Conservation (phyloP, 495 filamentous ascomycete genomes). For the Peziza echinospora region DNA sequence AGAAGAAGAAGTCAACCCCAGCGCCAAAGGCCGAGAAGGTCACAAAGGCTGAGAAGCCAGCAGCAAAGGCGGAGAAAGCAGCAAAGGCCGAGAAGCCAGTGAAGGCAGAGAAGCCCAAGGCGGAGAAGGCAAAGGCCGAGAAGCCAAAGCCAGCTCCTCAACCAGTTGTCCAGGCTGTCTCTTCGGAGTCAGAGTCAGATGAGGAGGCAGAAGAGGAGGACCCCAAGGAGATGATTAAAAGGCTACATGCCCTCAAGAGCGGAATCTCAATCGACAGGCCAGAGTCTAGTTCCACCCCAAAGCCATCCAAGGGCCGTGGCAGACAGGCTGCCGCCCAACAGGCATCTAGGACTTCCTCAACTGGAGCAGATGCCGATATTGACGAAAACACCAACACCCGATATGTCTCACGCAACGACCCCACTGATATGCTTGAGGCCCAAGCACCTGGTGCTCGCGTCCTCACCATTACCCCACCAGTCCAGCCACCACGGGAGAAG, state of each 20-base stretch:
- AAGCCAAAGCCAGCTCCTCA: background rate
- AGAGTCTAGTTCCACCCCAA: background rate
- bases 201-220: background rate
- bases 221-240: background rate
- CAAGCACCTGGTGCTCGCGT: slow-evolving; percentile 21
- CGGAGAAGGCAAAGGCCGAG: background rate
- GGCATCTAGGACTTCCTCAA: slow-evolving; percentile 20
- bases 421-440: slow-evolving; percentile 29
- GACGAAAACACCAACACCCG: slow-evolving; percentile 15
- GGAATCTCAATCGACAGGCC: background rate
- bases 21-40: background rate
- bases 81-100: background rate
- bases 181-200: background rate
- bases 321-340: background rate
- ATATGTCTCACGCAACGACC: slow-evolving; percentile 14
- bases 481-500: slow-evolving; percentile 21
- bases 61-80: background rate
- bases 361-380: slow-evolving; percentile 25
- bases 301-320: background rate
- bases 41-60: background rate
- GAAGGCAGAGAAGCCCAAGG: background rate
- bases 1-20: background rate
- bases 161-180: background rate
- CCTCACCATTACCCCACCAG: slow-evolving; percentile 23
- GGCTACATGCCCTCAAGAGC: background rate